phyloP scores from a whole-genome alignment of 345 rosid species.

The Populus nigra region DNA sequence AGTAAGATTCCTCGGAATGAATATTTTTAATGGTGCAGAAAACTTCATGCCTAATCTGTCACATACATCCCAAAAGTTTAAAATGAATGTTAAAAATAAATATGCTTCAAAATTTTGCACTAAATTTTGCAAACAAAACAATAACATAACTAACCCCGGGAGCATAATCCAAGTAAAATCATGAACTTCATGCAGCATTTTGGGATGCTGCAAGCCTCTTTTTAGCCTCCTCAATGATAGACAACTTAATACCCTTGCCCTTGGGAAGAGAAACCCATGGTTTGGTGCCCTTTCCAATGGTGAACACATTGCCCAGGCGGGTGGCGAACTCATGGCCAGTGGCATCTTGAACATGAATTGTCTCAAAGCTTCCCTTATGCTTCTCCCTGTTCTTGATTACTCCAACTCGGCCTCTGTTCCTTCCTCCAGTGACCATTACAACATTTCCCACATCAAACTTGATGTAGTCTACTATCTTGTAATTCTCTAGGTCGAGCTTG shows the following conservation, averaged over 20 bases:
- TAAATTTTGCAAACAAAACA: too few species aligned
- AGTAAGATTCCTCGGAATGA: too few species aligned
- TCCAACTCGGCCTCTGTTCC: conserved; percentile 56
- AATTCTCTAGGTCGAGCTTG: conserved; percentile 48
- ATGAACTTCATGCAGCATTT: too few species aligned
- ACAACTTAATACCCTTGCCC: conserved; percentile 33
- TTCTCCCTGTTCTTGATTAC: conserved; percentile 43
- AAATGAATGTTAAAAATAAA: too few species aligned
- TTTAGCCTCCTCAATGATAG: conserved; percentile 51
- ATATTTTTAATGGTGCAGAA: too few species aligned
- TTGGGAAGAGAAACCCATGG: conserved; percentile 46
- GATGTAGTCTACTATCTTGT: conserved; percentile 51
- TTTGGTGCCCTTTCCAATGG: conserved; percentile 39
- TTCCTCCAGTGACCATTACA: conserved; percentile 68
- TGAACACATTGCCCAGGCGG: conserved; percentile 39
- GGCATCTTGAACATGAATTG: conserved; percentile 37
- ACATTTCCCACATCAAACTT: conserved; percentile 63
- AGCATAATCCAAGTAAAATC: too few species aligned
- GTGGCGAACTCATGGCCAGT: conserved; percentile 42
- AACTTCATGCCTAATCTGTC: too few species aligned
- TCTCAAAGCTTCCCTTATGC: conserved; percentile 44
- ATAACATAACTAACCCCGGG: too few species aligned
- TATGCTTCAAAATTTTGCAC: too few species aligned
- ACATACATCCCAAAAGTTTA: too few species aligned
- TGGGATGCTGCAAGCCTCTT: conserved; percentile 27